These are phyloP conservation scores for Raphanus sativus DNA, from an alignment of 345 rosid species.

Conservation along the genomic window DNA sequence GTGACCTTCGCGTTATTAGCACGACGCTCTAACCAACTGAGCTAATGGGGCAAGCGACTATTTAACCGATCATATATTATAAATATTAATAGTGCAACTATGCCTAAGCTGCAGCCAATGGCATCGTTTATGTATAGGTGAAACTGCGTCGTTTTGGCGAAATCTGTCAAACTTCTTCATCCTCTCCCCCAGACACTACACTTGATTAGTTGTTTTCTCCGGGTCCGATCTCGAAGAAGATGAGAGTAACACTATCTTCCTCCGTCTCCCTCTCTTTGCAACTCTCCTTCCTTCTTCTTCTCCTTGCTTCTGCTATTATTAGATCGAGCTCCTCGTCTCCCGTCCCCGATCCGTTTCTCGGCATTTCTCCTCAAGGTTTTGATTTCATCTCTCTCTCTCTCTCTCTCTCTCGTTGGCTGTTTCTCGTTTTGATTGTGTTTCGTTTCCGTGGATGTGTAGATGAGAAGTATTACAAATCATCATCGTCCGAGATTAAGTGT, in stretches of 20 bases:
- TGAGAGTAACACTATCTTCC: constrained; percentile 42
- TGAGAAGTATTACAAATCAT: constrained; percentile 67
- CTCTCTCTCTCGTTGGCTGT: background rate
- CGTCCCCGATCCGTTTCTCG: constrained; percentile 58
- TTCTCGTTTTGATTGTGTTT: background rate
- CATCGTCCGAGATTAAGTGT: constrained; percentile 61
- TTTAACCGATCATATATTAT: background rate
- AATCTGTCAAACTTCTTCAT: background rate
- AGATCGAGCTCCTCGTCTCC: constrained; percentile 51
- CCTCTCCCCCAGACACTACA: constrained; percentile 18
- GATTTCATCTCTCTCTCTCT: constrained; percentile 1
- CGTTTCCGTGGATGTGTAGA: constrained; percentile 46
- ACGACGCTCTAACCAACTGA: constrained; percentile 83
- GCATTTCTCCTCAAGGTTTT: constrained; percentile 87
- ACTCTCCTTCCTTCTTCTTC: constrained; percentile 25
- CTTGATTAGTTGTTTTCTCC: constrained; percentile 2
- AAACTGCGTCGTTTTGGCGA: background rate
- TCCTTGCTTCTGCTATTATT: constrained; percentile 25
- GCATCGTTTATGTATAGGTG: background rate
- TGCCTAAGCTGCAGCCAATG: background rate
- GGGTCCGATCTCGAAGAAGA: constrained; percentile 43
- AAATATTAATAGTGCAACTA: background rate
- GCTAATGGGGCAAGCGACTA: constrained; percentile 24
- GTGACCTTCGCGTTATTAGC: constrained; percentile 93
- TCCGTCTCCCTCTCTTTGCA: constrained; percentile 33